Base-by-base conservation (phyloP, 2,329 filamentous ascomycete species). In the Paecilomyces niveus region DNA sequence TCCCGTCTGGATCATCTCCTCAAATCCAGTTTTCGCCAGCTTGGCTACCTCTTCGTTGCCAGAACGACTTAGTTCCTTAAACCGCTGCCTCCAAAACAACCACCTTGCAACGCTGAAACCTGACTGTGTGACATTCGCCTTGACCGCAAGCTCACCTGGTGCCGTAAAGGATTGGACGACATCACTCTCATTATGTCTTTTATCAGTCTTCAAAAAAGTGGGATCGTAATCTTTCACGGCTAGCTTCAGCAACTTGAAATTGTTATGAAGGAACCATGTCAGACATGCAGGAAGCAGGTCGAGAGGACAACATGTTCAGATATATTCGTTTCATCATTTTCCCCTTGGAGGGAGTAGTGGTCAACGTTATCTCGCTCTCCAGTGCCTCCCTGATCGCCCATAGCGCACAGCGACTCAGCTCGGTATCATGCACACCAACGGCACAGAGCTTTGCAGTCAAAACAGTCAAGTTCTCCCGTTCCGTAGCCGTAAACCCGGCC, bases 371-470 rank as follows among this genome's bases (percentile, higher is more conserved):
- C 33, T 22, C 15, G n/a, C 8, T 56, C 35, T 56, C 54, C 18
- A 50, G 35, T 8, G 33, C 22, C 26, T 52, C 39, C 26, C 32
- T 52, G 22, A 52, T 51, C 26, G 13, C 10, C 45, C 39, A 57
- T 3, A 57, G 45, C n/a, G 55, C 55, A 15, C 55, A 57, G 7
- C 11, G 13, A 29, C 39, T 33, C 39, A 57, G 39, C 15, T 50
- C 55, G 21, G 21, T 33, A 31, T 32, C 45, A 35, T 22, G 24
- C n/a, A 57, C 55, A 18, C 55, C 55, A 31, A 53, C 45, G 11
- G 39, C 50, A 15, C 39, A 52, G 26, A 57, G 55, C 24, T 52
- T 51, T 24, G 55, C 55, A 10, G 55, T 57, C n/a, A 57, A 53
- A 32, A 33, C 55, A 1, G 55, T 49, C 22, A 57, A 24, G 18